Evolutionary conservation across 306 rosid species (phyloP).

Genomic region (Oxytropis ochrocephala): DNA sequence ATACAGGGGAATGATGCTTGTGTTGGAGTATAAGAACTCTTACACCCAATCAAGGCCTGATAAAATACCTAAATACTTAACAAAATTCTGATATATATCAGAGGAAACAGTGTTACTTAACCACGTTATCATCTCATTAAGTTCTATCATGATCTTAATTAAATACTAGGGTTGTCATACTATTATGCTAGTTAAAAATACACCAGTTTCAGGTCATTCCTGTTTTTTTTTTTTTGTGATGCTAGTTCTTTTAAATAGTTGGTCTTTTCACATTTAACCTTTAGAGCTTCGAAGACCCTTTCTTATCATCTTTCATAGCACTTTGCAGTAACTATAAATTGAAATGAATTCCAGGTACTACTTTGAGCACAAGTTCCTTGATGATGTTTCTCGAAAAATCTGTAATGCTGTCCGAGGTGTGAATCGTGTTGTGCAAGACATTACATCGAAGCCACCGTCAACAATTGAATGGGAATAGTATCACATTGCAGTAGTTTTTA

Average conservation of each 20-base stretch:
- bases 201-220: background rate
- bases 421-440: slow-evolving; percentile 82
- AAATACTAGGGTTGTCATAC: background rate
- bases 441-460: slow-evolving; percentile 97
- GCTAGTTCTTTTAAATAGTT: background rate
- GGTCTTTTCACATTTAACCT: background rate
- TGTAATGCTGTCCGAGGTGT: slow-evolving; percentile 87
- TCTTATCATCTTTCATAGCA: background rate
- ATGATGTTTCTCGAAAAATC: slow-evolving; percentile 71
- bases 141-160: background rate
- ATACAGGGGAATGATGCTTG: slow-evolving; percentile 3
- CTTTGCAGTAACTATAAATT: background rate
- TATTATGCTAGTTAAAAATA: background rate
- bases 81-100: background rate
- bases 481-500: background rate
- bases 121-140: background rate
- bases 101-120: background rate
- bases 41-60: background rate
- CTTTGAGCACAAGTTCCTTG: slow-evolving; percentile 81
- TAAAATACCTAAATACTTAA: background rate
- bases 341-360: slow-evolving; percentile 55
- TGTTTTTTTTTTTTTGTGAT: background rate
- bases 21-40: background rate
- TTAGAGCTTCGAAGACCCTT: background rate
- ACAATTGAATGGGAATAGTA: slow-evolving; percentile 92